Percentiles rank a stretch among this genome's conserved stretches.
Conservation (phyloP, 768 basidiomycete species). For the Pleurotus sapidus region DNA sequence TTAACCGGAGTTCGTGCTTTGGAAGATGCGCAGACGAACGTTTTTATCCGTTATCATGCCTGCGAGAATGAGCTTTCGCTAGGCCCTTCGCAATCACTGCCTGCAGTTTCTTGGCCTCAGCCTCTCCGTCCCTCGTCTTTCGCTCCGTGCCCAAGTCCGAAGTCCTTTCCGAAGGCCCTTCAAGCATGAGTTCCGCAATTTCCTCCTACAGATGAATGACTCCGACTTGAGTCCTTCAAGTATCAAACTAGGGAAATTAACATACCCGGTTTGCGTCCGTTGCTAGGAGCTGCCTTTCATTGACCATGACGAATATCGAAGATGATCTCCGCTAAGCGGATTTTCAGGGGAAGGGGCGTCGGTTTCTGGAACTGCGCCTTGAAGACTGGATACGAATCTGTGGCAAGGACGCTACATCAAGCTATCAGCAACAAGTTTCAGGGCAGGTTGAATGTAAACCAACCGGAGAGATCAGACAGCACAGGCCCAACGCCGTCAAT, state of each 20-base stretch:
- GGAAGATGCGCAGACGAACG: slow-evolving; percentile 23
- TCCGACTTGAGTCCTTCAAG: too few relatives aligned
- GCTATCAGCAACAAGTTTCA: background rate
- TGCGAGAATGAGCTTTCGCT: slow-evolving; percentile 79
- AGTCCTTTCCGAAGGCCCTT: background rate
- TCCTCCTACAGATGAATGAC: too few relatives aligned
- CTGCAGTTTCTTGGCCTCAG: slow-evolving; percentile 33
- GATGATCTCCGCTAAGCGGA: slow-evolving; percentile 71
- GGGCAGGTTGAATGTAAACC: background rate
- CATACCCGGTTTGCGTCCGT: slow-evolving; percentile 24
- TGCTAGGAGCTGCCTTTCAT: slow-evolving; percentile 59
- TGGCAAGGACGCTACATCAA: slow-evolving; percentile 25
- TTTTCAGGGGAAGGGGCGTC: slow-evolving; percentile 57
- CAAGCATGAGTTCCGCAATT: background rate
- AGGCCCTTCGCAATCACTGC: slow-evolving; percentile 76
- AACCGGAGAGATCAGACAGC: slow-evolving; percentile 73
- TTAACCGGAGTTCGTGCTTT: slow-evolving; percentile 40
- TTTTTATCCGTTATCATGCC: slow-evolving; percentile 72
- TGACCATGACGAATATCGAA: slow-evolving; percentile 88
- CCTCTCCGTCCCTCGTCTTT: slow-evolving; percentile 17
- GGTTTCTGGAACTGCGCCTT: slow-evolving; percentile 55
- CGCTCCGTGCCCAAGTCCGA: slow-evolving; percentile 30
- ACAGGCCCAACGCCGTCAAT: slow-evolving; percentile 66
- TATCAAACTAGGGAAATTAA: background rate
- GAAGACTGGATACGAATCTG: slow-evolving; percentile 57